Base-by-base conservation (phyloP, 108 stramenopile species). In the Mediolabrus comicus region DNA sequence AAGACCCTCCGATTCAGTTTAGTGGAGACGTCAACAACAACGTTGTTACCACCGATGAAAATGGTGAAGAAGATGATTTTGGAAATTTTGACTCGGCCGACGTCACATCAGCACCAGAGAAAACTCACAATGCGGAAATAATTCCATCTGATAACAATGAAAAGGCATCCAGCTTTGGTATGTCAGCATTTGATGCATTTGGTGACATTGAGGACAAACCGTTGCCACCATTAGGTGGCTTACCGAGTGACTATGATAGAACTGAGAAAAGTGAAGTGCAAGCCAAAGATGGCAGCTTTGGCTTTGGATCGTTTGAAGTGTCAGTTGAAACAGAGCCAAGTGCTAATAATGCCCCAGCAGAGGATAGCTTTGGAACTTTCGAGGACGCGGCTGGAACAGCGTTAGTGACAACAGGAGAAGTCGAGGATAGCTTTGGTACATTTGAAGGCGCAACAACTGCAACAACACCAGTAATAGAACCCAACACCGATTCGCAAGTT, bases 301-400 rank as follows among this genome's bases (percentile, higher is more conserved):
- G 43, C 43, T 46, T 46, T 46, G 43, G 43, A 46, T 46, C 43
- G 22, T 46, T 46, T 22, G 43, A 46, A 30, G 34, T 53, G 4
- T 28, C 52, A 27, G 65, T 65, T 32, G 69, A 69, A 36, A 53
- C 69, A 26, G 77, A 46, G 22, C 3, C 17, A 19, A 46, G 43
- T 4, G 22, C 17, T 46, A 52, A 34, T 32, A 60, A 46, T 46
- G 43, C 43, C 22, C 43, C 43, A 4, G 43, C 2, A 14, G 43
- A 46, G 1, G 43, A 61, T 3, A 32, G 26, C 33, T 72, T 71
- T 65, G 62, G 69, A 29, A 55, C 53, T 61, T 67, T 72, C 24
- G 79, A 74, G 22, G 75, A 75, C 56, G 80, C 69, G 8, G 71
- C 74, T 73, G 79, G 53, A 8, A 70, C 57, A 26, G 69, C 75